Base-by-base conservation (phyloP, 108 stramenopile species). In the Bacterosira constricta region DNA sequence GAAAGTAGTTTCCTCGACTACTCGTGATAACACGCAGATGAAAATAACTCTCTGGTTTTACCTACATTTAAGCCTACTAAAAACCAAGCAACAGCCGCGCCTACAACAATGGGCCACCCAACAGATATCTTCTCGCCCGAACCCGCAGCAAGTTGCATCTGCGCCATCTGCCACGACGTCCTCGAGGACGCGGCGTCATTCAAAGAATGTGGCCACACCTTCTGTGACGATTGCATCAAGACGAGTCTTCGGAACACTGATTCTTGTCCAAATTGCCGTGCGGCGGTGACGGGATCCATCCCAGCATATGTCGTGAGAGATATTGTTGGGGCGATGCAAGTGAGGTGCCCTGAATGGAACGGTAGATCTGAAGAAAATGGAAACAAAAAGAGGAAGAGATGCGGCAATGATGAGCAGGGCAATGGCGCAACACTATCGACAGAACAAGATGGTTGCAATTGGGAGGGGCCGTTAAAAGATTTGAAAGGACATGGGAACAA, bases 141-240 rank as follows among this genome's bases (percentile, higher is more conserved):
- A 30, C 52, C 52, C 11, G 29, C 52, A 26, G 52, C 27, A 11
- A 53, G 52, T 30, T 53, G 52, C 25, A 53, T 13, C 9, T 53
- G 52, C 25, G 52, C 52, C 26, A 27, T 53, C 52, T 53, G 52
- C 52, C 52, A 26, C 26, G 52, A 53, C 26, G 52, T 53, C 6
- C 52, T 53, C 25, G 6, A 27, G 31, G 25, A 53, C 31, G 52
- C 52, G 11, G 52, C 31, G n/a, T 4, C 12, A 5, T 15, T 53
- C 4, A 53, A 53, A 27, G 52, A 53, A 27, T 53, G 52, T 27
- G 52, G 52, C 6, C 52, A 53, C n/a, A 13, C 52, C 8, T 53
- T 53, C n/a, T 53, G 52, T 27, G 18, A 21, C 6, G 52, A 5
- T 9, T 53, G 52, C 15, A 30, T 15, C 5, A 15, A 41, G 8